Base-by-base conservation (phyloP, 2,329 filamentous ascomycete genomes). In the Fusarium pseudocircinatum region DNA sequence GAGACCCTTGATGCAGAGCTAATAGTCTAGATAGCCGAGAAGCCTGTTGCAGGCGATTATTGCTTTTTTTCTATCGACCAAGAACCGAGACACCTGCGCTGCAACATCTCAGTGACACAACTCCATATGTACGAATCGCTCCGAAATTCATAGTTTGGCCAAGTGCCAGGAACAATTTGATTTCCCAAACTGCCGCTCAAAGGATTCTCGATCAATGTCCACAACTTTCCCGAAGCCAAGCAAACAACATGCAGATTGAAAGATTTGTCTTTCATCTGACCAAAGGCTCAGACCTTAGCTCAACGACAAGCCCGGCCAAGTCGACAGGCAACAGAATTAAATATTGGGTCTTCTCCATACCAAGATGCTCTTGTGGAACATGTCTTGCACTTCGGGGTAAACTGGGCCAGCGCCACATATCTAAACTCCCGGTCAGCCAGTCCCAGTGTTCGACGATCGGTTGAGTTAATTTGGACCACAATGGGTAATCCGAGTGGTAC, bases 261-360 rank as follows among this genome's bases (percentile, higher is more conserved):
- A 16, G 30, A 58, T 32, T 28, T 46, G 16, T n/a, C 4, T 12
- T 52, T 59, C 53, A 56, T 60, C 49, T 60, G 54, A 60, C 39
- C 32, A 58, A 26, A 39, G 7, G 26, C 36, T 59, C 12, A 52
- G 32, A 22, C 15, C 69, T 72, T 67, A 42, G 69, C 52, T 5
- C 24, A 28, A 40, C 9, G 39, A 43, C 18, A 60, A 60, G 50
- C n/a, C 26, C 24, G 18, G 57, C 52, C 53, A 44, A 67, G 54
- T 28, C 20, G 60, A 28, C 36, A 75, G 72, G 72, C 72, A 75
- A 15, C 65, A 59, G 52, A 75, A 73, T 75, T 67, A 67, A 73
- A 67, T 11, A 73, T 32, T 52, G 70, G 65, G 66, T 61, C 57
- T 26, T 57, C 16, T 66, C 44, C 56, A 58, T 47, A 46, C 47